These are phyloP conservation scores for Neurospora sp. DNA, from an alignment of 495 filamentous ascomycete species.

Conservation along the genomic window DNA sequence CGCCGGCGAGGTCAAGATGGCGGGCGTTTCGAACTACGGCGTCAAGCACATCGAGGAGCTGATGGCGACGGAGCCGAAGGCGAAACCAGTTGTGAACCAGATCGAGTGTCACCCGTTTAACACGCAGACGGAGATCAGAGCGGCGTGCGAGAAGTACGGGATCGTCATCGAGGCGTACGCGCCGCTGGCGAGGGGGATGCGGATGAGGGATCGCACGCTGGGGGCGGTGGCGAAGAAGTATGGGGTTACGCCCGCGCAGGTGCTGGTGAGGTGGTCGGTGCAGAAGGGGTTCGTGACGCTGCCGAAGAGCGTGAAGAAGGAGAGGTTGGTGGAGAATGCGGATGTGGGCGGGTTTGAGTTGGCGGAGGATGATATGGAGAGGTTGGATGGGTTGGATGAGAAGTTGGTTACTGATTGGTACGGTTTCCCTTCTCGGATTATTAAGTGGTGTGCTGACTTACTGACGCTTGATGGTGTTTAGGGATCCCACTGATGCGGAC, in stretches of 20 bases:
- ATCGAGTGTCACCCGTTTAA: slow-evolving; percentile 65
- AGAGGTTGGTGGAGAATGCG: slow-evolving; percentile 54
- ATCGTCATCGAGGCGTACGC: slow-evolving; percentile 57
- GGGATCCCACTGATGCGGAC: not conserved
- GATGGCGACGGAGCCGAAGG: slow-evolving; percentile 38
- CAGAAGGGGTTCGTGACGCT: slow-evolving; percentile 66
- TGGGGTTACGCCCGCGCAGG: slow-evolving; percentile 46
- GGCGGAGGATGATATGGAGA: slow-evolving; percentile 49
- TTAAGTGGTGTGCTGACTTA: not conserved
- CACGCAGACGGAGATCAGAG: slow-evolving; percentile 45
- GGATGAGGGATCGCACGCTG: slow-evolving; percentile 45
- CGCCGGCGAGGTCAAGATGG: slow-evolving; percentile 47
- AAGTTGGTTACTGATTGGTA: slow-evolving; percentile 51
- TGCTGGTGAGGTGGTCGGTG: slow-evolving; percentile 54
- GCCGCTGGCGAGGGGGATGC: slow-evolving; percentile 47
- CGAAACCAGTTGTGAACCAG: slow-evolving; percentile 53
- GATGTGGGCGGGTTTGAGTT: slow-evolving; percentile 58
- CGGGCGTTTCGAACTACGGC: slow-evolving; percentile 60
- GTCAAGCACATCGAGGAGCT: slow-evolving; percentile 58
- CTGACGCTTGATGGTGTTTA: not conserved
- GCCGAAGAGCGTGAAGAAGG: slow-evolving; percentile 58
- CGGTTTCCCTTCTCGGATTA: not conserved
- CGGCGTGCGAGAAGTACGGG: slow-evolving; percentile 41
- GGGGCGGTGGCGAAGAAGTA: slow-evolving; percentile 45
- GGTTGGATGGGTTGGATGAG: slow-evolving; percentile 58